Percentiles rank a stretch among this genome's conserved stretches.
Conservation (phyloP, 73 alveolate genomes). For the Strombidium stylifer region DNA sequence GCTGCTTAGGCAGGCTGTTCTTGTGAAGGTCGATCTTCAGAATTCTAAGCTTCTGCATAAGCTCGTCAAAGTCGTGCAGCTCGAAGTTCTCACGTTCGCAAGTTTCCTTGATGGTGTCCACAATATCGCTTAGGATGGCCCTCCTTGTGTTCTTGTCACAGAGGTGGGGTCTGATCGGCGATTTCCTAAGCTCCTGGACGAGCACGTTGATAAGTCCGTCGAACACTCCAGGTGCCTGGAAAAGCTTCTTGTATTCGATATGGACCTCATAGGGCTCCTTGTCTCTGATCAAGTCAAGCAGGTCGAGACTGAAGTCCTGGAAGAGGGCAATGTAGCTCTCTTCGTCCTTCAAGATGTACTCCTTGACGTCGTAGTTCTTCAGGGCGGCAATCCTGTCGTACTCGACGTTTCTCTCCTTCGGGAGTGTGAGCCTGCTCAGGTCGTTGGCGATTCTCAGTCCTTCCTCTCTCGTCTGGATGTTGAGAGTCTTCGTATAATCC, state of each 20-base stretch:
- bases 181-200: slow-evolving; percentile 45
- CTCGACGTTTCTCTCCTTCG: slow-evolving; percentile 48
- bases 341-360: slow-evolving; percentile 39
- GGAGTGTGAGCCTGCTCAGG: slow-evolving; percentile 46
- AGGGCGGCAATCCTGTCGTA: slow-evolving; percentile 8
- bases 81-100: slow-evolving; percentile 24
- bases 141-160: slow-evolving; percentile 39
- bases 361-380: slow-evolving; percentile 25
- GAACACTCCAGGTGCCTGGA: slow-evolving; percentile 47
- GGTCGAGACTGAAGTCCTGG: slow-evolving; percentile 48
- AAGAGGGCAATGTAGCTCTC: slow-evolving; percentile 28
- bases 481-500: not conserved
- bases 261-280: not conserved
- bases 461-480: slow-evolving; percentile 59
- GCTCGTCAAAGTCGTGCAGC: slow-evolving; percentile 18
- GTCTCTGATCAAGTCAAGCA: slow-evolving; percentile 29
- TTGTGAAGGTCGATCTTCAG: slow-evolving; percentile 10
- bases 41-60: slow-evolving; percentile 17
- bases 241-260: not conserved
- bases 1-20: slow-evolving; percentile 8
- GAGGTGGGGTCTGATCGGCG: slow-evolving; percentile 52
- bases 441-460: slow-evolving; percentile 51
- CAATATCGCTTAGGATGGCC: slow-evolving; percentile 27
- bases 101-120: not conserved
- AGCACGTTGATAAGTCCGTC: slow-evolving; percentile 43